Base-by-base conservation (phyloP, 768 basidiomycete species). In the Russula abietina region DNA sequence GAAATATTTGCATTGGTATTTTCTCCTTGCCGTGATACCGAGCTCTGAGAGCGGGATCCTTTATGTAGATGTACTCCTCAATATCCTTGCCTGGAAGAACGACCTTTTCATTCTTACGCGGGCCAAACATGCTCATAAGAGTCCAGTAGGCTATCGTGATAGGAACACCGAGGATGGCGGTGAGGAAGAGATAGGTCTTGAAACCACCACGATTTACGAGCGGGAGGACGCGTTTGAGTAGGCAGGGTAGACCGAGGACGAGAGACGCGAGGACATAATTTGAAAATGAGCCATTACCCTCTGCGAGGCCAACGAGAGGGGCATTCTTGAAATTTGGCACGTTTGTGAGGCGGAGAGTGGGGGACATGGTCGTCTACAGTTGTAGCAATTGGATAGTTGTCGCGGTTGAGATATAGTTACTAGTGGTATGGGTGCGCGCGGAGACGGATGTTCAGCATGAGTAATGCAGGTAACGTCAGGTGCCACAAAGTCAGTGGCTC, bases 1-100 rank as follows among this genome's bases (percentile, higher is more conserved):
- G 88, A 81, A 97, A 96, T 68, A 90, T 77, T 76, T 99, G 96
- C 88, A 97, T 95, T 56, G 94, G 94, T 61, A 99, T 98, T 76
- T 97, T 98, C 69, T 86, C 83, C 75, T 87, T 90, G 67, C 86
- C 88, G 36, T 83, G 75, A 77, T 95, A 98, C 62, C 84, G 79
- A 33, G 80, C 79, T 78, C 85, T 90, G 72, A 98, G 81, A 62
- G 86, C 88, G 0, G 78, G 75, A 77, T 96, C 93, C 64, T 91
- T 87, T 77, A 98, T 88, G 50, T 86, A 88, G 71, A 98, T 89
- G 73, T 98, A 99, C 67, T 89, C 83, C 69, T 90, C 89, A 63
- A 97, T 84, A 69, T 89, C 83, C 75, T 88, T 90, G 64, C 87
- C 87, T 3, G 97, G 95, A 26, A 98, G 77, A 30, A 76, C 71